Base-by-base conservation (phyloP, 768 basidiomycete species). In the Pulveroboletus sp. region DNA sequence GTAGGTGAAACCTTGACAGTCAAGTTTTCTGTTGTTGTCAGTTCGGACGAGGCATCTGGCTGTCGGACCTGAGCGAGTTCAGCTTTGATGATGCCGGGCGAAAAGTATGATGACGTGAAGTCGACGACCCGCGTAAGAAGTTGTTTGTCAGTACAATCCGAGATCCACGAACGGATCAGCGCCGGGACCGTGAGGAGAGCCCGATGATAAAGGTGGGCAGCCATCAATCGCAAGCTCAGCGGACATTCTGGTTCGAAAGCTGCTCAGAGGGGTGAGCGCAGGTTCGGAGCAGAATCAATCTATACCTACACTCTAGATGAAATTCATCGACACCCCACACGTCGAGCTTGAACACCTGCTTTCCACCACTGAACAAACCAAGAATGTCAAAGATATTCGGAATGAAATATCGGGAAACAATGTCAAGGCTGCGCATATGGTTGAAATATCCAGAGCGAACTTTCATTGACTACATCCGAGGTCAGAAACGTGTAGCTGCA, bases 191-290 rank as follows among this genome's bases (percentile, higher is more conserved):
- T 81, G 8, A 88, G 76, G 11, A 98, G 77, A 1, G 92, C 80
- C 26, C 90, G 87, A 65, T 94, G 93, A 68, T 89, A 96, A 12
- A 95, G 74, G 57, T 97, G 90, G 0, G 91, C 90, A 4, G 89
- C 82, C 6, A 97, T 71, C 5, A 94, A 72, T 8, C 74, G 78
- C 35, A 85, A 69, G 52, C 80, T 76, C 50, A 81, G 68, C 0
- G 71, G 50, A 6, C 74, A 71, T 9, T 73, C 77, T 0, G 78
- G 67, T 56, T 86, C 78, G 43, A 83, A 85, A 21, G 79, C 86
- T 89, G 57, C 24, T 10, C 44, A 48, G 33, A 41, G 18, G 21
- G 21, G 26, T 26, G 18, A 53, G 35, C 0, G 28, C 28, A 2
- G n/a, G 8, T 26, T 42, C 26, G n/a, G 28, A 36, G 24, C 1